Percentiles rank a stretch among this genome's conserved stretches.
Conservation (phyloP, 768 basidiomycete genomes). For the Zangia roseola region DNA sequence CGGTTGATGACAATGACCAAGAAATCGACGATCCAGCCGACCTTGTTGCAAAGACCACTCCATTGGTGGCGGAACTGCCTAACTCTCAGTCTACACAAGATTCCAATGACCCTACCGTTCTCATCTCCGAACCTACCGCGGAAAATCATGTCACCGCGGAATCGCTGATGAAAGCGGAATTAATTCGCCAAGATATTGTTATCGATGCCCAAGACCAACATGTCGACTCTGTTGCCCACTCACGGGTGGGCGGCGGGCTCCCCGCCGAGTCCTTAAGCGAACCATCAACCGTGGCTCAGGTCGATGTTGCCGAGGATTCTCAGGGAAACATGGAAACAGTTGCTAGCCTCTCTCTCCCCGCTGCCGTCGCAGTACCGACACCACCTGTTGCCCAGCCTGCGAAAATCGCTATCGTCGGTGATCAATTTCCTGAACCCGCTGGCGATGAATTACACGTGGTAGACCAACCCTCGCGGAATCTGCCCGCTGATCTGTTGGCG, state of each 20-base stretch:
- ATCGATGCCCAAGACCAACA: neutral
- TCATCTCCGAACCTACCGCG: neutral
- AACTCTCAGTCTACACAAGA: neutral
- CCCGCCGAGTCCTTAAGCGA: neutral
- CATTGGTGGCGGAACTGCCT: conserved; percentile 4
- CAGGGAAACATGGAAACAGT: conserved; percentile 3
- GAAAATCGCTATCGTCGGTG: neutral
- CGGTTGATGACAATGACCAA: neutral
- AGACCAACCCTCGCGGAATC: conserved; percentile 5
- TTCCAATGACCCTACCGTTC: neutral
- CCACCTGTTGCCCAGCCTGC: neutral
- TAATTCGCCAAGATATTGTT: neutral
- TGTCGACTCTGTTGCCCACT: neutral
- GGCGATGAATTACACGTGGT: conserved; percentile 2
- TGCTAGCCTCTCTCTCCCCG: neutral
- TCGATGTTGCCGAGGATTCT: conserved; percentile 2
- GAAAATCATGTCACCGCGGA: neutral
- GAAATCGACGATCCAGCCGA: neutral
- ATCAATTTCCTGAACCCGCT: neutral
- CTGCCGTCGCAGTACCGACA: neutral
- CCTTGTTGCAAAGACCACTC: neutral
- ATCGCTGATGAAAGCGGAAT: neutral
- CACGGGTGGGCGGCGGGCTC: neutral
- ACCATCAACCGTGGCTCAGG: conserved; percentile 1
- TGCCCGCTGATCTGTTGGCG: conserved; percentile 3